phyloP scores from a whole-genome alignment of 2,329 filamentous ascomycete genomes.

The Aspergillus brunneoviolaceus region DNA sequence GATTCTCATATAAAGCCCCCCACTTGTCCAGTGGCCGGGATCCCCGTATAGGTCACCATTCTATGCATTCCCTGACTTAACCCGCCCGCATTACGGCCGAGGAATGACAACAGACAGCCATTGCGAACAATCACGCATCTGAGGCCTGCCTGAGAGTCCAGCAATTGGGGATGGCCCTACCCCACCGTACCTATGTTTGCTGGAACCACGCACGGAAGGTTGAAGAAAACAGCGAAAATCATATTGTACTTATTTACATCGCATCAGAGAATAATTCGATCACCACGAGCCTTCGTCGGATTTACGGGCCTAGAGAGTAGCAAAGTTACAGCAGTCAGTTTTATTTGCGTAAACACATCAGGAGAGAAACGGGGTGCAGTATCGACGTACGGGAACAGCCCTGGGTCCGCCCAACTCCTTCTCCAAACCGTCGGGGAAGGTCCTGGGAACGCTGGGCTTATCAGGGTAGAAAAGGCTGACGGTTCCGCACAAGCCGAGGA shows the following conservation, averaged over 20 bases:
- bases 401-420: slow-evolving; percentile 71
- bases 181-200: slow-evolving; percentile 16
- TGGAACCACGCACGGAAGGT: slow-evolving; percentile 23
- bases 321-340: slow-evolving; percentile 13
- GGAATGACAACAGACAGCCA: neutral
- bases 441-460: slow-evolving; percentile 65
- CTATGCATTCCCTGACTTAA: neutral
- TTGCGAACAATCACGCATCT: neutral
- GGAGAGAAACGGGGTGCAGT: neutral
- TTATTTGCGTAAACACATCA: neutral
- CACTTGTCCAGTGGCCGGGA: neutral
- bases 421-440: slow-evolving; percentile 68
- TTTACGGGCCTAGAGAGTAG: slow-evolving; percentile 37
- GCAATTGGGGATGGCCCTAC: neutral
- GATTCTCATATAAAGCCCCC: neutral
- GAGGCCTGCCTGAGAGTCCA: neutral
- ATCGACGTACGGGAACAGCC: slow-evolving; percentile 62
- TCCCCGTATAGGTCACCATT: neutral
- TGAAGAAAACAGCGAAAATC: slow-evolving; percentile 32
- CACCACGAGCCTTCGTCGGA: slow-evolving; percentile 39
- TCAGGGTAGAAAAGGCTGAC: slow-evolving; percentile 73
- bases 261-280: slow-evolving; percentile 26
- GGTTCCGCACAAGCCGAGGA: slow-evolving; percentile 65
- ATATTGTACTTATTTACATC: slow-evolving; percentile 44
- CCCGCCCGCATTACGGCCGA: neutral